Conservation (phyloP, 306 rosid genomes). For the Mimosa pudica region DNA sequence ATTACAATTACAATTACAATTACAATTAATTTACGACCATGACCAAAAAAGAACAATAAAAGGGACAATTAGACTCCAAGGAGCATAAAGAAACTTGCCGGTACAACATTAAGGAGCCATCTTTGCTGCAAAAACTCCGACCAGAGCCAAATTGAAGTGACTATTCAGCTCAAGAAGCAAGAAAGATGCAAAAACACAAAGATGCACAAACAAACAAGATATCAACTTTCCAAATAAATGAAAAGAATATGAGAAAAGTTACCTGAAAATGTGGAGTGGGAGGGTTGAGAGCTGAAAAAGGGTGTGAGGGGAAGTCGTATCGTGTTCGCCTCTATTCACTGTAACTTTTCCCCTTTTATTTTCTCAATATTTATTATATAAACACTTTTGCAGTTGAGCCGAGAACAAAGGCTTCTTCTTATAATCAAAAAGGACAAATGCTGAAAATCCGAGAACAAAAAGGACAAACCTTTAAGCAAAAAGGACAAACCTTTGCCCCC, state of each 20-base stretch:
- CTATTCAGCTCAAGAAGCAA: constrained; percentile 7
- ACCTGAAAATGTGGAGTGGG: constrained; percentile 14
- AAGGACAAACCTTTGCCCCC: too few species aligned
- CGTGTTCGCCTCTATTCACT: too few species aligned
- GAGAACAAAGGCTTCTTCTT: too few species aligned
- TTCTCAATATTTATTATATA: too few species aligned
- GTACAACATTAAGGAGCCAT: constrained; percentile 10
- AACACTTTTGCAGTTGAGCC: too few species aligned
- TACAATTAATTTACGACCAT: constrained; percentile 26
- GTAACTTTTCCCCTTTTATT: too few species aligned
- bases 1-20: too few species aligned
- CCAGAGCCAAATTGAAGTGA: constrained; percentile 17
- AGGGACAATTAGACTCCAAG: neutral
- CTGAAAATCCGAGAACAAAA: too few species aligned
- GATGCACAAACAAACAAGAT: neutral
- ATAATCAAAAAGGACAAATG: too few species aligned
- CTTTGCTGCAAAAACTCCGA: constrained; percentile 16
- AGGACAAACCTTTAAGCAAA: too few species aligned
- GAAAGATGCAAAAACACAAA: neutral
- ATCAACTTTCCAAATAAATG: neutral
- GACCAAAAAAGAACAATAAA: neutral
- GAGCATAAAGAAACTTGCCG: neutral
- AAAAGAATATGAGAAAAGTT: constrained; percentile 7
- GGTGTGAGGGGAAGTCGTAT: too few species aligned
- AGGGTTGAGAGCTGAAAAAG: constrained; percentile 22